Evolutionary conservation across 306 rosid genomes (phyloP).

Genomic region (Medicago arabica): DNA sequence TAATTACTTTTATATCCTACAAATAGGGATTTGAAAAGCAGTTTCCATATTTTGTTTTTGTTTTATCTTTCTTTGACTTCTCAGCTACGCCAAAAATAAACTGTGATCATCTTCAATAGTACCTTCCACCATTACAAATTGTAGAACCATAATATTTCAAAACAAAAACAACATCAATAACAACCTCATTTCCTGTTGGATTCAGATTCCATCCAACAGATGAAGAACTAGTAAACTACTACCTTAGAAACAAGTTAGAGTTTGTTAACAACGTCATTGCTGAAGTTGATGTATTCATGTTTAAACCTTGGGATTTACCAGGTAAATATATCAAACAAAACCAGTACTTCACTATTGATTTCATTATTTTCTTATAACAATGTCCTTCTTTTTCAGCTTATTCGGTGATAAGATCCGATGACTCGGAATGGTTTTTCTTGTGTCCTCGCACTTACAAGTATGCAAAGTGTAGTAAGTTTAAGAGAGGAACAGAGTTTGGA

Average conservation of each 20-base stretch:
- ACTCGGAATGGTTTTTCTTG: constrained; percentile 70
- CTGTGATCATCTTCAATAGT: too few species aligned
- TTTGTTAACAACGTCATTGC: constrained; percentile 33
- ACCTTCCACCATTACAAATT: too few species aligned
- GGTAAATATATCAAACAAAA: constrained; percentile 39
- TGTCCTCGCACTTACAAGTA: constrained; percentile 48
- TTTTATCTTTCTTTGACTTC: too few species aligned
- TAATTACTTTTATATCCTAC: too few species aligned
- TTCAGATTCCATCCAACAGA: constrained; percentile 74
- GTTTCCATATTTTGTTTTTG: too few species aligned
- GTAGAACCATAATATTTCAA: too few species aligned
- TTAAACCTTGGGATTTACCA: constrained; percentile 65
- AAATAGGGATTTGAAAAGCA: too few species aligned
- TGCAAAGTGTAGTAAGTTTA: constrained; percentile 32
- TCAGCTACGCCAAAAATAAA: too few species aligned
- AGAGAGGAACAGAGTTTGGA: constrained; percentile 59
- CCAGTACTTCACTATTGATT: too few species aligned
- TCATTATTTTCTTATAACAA: not conserved
- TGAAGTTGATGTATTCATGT: constrained; percentile 56
- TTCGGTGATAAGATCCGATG: constrained; percentile 49
- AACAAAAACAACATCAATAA: constrained; percentile 26
- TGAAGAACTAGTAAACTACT: constrained; percentile 61
- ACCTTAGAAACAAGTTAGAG: constrained; percentile 50
- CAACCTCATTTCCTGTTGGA: constrained; percentile 46
- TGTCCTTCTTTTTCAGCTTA: constrained; percentile 14